Conservation (phyloP, 164 flowering plant genomes). For the Dillenia suffruticosa region DNA sequence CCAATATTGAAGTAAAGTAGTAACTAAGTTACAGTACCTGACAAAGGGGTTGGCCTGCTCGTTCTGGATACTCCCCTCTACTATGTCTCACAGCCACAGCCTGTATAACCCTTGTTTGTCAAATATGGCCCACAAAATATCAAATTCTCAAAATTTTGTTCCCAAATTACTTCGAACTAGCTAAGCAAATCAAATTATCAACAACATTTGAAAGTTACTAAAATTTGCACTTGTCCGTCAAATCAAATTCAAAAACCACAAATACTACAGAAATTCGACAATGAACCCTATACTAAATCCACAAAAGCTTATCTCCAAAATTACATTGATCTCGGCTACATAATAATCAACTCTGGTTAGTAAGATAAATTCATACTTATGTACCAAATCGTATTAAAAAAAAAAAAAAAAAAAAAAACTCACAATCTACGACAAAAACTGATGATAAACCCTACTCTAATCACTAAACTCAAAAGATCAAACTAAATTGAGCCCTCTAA, state of each 20-base stretch:
- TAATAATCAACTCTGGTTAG: too few species aligned
- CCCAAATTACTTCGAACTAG: not conserved
- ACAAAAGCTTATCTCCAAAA: not conserved
- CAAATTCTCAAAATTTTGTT: not conserved
- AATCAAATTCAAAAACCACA: not conserved
- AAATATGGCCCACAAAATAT: constrained; percentile 1
- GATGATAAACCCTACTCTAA: not conserved
- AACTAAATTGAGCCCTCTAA: constrained; percentile 5
- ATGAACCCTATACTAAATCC: not conserved
- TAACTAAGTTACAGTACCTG: constrained; percentile 46
- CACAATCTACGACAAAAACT: constrained; percentile 2
- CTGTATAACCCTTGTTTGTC: constrained; percentile 26
- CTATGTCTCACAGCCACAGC: constrained; percentile 41
- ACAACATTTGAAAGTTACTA: not conserved
- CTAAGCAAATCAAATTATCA: not conserved
- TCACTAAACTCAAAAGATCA: constrained; percentile 15
- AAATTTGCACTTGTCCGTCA: not conserved
- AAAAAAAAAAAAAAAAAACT: constrained; percentile 1
- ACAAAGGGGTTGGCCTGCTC: constrained; percentile 80
- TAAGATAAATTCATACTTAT: too few species aligned
- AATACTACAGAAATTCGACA: not conserved
- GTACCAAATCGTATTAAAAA: too few species aligned
- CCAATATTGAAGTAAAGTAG: not conserved
- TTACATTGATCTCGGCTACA: not conserved
- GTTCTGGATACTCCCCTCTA: constrained; percentile 78